Evolutionary conservation across 2,329 filamentous ascomycete species (phyloP).

Genomic region (Hansfordia pulvinata): DNA sequence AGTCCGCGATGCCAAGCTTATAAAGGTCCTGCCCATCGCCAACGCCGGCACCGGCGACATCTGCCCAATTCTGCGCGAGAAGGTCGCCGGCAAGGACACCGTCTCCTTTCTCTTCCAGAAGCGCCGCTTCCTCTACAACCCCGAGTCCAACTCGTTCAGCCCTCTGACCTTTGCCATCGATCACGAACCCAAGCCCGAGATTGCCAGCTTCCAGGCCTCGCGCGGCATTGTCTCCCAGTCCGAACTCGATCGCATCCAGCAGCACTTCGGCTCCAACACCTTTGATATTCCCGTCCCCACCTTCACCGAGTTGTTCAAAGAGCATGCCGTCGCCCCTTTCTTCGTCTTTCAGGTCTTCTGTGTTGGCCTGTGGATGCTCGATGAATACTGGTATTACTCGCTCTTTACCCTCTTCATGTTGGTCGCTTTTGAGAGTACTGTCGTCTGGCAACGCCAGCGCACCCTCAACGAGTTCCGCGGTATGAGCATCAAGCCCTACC

Average conservation of each 20-base stretch:
- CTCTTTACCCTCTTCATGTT: conserved; percentile 98
- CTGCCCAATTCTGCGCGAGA: conserved; percentile 66
- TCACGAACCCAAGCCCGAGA: conserved; percentile 63
- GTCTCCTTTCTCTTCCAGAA: conserved; percentile 95
- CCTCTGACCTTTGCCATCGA: conserved; percentile 79
- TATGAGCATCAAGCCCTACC: conserved; percentile 99
- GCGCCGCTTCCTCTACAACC: conserved; percentile 79
- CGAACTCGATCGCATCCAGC: conserved; percentile 69
- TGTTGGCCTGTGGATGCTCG: conserved; percentile 94
- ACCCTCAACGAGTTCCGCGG: conserved; percentile 93
- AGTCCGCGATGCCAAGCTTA: conserved; percentile 64
- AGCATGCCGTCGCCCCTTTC: conserved; percentile 96
- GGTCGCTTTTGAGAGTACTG: conserved; percentile 92
- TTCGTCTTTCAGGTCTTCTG: conserved; percentile 99
- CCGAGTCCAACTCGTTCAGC: conserved; percentile 59
- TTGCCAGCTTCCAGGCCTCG: conserved; percentile 68
- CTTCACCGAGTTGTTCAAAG: conserved; percentile 91
- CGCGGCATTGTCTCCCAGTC: conserved; percentile 59
- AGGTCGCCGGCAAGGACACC: conserved; percentile 58
- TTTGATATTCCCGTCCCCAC: conserved; percentile 97
- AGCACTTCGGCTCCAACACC: conserved; percentile 90
- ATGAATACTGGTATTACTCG: conserved; percentile 99
- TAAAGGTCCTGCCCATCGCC: conserved; percentile 82
- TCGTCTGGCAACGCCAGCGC: conserved; percentile 96
- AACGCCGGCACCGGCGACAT: conserved; percentile 89